phyloP scores from a whole-genome alignment of 129 eudicot genomes.

The Centella asiatica region DNA sequence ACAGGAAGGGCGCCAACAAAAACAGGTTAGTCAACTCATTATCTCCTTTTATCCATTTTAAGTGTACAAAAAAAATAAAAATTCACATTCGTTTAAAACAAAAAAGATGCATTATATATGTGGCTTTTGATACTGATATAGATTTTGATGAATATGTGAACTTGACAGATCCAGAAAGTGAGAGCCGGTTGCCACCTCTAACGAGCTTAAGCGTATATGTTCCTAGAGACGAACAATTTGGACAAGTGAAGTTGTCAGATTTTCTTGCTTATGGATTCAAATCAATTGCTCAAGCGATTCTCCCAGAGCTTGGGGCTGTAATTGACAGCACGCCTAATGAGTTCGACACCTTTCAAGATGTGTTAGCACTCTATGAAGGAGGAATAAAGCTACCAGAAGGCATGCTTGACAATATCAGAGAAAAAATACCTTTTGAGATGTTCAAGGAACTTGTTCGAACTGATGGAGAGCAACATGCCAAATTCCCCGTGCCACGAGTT shows the following conservation, averaged over 20 bases:
- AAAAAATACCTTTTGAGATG: slow-evolving; percentile 46
- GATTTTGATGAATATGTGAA: not conserved
- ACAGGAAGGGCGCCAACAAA: slow-evolving; percentile 61
- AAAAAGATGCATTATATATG: too few relatives aligned
- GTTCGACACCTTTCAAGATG: slow-evolving; percentile 13
- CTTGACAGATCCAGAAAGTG: slow-evolving; percentile 13
- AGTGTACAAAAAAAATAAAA: too few relatives aligned
- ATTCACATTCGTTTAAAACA: too few relatives aligned
- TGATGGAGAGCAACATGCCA: slow-evolving; percentile 53
- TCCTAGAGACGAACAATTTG: slow-evolving; percentile 16
- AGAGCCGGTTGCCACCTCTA: slow-evolving; percentile 20
- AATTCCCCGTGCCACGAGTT: slow-evolving; percentile 63
- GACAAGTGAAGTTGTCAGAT: slow-evolving; percentile 8
- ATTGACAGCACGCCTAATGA: slow-evolving; percentile 12
- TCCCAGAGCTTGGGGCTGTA: slow-evolving; percentile 6
- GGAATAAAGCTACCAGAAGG: slow-evolving; percentile 28
- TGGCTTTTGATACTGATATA: too few relatives aligned
- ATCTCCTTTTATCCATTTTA: too few relatives aligned
- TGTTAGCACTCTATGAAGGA: slow-evolving; percentile 7
- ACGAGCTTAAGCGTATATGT: slow-evolving; percentile 16
- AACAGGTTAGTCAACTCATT: slow-evolving; percentile 26
- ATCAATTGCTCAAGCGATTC: slow-evolving; percentile 10
- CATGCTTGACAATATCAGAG: slow-evolving; percentile 21
- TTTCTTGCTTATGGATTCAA: slow-evolving; percentile 13
- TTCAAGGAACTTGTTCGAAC: slow-evolving; percentile 38